phyloP scores from a whole-genome alignment of 2,329 filamentous ascomycete species.

The Cladosporium sp. region DNA sequence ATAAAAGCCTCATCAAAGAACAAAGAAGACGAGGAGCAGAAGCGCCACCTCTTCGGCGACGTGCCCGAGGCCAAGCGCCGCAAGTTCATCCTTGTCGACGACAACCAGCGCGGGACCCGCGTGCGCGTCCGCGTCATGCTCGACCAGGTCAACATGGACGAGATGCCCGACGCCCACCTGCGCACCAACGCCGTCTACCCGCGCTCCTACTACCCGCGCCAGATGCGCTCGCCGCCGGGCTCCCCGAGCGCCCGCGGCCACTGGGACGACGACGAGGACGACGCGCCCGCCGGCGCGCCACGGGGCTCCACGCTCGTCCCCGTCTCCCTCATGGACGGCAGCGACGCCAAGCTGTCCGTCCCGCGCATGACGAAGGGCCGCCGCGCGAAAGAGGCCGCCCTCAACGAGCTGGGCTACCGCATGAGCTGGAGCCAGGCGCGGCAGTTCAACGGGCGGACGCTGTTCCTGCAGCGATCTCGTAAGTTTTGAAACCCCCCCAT shows the following conservation, averaged over 20 bases:
- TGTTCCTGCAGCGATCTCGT: slow-evolving; percentile 89
- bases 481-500: slow-evolving; percentile 36
- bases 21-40: slow-evolving; percentile 49
- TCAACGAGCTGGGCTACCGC: slow-evolving; percentile 89
- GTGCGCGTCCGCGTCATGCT: slow-evolving; percentile 87
- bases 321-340: slow-evolving; percentile 56
- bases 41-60: slow-evolving; percentile 73
- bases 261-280: slow-evolving; percentile 62
- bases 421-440: slow-evolving; percentile 97
- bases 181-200: slow-evolving; percentile 85
- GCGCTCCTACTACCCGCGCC: slow-evolving; percentile 82
- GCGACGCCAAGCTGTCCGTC: slow-evolving; percentile 65
- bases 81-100: slow-evolving; percentile 95
- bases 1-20: slow-evolving; percentile 31
- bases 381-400: slow-evolving; percentile 74
- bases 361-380: slow-evolving; percentile 65
- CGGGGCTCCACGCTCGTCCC: slow-evolving; percentile 44
- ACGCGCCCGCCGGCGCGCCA: slow-evolving; percentile 38
- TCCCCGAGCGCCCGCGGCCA: slow-evolving; percentile 69
- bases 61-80: slow-evolving; percentile 84
- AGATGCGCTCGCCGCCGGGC: slow-evolving; percentile 82
- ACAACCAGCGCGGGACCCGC: slow-evolving; percentile 71
- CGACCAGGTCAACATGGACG: slow-evolving; percentile 88
- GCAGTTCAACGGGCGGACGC: slow-evolving; percentile 76
- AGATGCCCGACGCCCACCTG: slow-evolving; percentile 93